Evolutionary conservation across 257 asterid genomes (phyloP), one percentile per base, ranked within the genome.

Genomic region (Scutellaria galericulata): DNA sequence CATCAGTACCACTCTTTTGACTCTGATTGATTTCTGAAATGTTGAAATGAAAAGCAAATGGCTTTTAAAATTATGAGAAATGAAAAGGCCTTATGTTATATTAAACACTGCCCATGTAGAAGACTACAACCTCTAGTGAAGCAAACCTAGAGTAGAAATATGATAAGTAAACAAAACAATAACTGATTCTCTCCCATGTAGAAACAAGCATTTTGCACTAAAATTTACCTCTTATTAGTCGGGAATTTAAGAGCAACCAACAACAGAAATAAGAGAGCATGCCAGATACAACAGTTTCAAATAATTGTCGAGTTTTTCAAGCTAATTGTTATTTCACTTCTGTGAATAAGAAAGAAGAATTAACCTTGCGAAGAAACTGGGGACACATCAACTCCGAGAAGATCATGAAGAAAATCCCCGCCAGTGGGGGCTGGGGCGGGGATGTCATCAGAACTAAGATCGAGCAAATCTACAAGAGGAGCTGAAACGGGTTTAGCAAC

Each of bases 381-480:
- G 51, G 80, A 79, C 37, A 83, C 57, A 85, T 90, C 92, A 63
- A 82, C 89, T 41, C 96, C 96, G 63, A 92, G 91, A 80, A 92
- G 93, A 81, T 92, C 96, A 51, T 88, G 91, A 68, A 90, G 96
- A 78, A 87, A 86, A 76, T 87, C 89, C 75, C 88, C 92, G 27
- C 90, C 90, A 68, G 91, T 81, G 66, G 91, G 45, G 82, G 82
- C 84, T 58, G 95, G 75, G 41, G 77, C 84, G 3, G 92, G 88
- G 46, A 76, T 74, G 41, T 90, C 98, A 66, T 92, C 96, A 9
- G 92, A 84, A 79, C 83, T 80, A 65, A 92, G 85, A 80, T 90
- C 98, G 54, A 92, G 92, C 68, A 90, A 84, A 81, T 92, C 96
- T 67, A 87, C 83, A 55, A 92, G 93, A 50, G 96, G 96, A 69